Evolutionary conservation across 2,329 filamentous ascomycete genomes (phyloP).

Genomic region (Penicillium paneum): DNA sequence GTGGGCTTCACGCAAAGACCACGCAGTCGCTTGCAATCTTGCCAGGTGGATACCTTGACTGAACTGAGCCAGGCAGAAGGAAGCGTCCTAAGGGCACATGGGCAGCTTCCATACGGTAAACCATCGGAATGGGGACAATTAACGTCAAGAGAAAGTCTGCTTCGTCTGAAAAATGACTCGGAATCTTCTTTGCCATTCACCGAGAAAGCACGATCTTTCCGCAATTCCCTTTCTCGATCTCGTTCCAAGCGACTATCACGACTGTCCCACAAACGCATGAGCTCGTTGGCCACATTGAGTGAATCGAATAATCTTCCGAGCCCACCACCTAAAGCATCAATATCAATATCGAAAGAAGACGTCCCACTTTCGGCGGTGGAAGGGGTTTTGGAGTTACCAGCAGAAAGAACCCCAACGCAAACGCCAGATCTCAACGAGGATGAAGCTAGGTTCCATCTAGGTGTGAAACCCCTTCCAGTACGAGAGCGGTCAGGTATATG

Average conservation of each 20-base stretch:
- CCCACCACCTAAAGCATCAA: conserved; percentile 15
- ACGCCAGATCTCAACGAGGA: conserved; percentile 35
- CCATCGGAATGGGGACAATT: conserved; percentile 37
- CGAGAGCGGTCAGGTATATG: conserved; percentile 21
- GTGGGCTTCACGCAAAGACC: conserved; percentile 23
- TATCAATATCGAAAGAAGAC: conserved; percentile 30
- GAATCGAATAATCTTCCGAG: conserved; percentile 27
- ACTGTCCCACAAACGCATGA: conserved; percentile 27
- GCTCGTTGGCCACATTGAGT: conserved; percentile 33
- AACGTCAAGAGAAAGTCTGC: conserved; percentile 32
- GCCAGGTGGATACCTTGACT: conserved; percentile 30
- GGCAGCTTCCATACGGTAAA: conserved; percentile 34
- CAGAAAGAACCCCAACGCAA: conserved; percentile 38
- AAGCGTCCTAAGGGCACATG: conserved; percentile 30
- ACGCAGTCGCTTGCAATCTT: conserved; percentile 21
- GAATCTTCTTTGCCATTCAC: conserved; percentile 22
- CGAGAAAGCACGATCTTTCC: conserved; percentile 32
- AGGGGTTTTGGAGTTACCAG: conserved; percentile 33
- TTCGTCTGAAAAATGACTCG: conserved; percentile 18
- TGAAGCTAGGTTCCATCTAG: conserved; percentile 19
- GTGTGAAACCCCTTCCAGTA: conserved; percentile 27
- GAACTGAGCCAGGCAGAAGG: conserved; percentile 34
- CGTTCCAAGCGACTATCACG: conserved; percentile 33
- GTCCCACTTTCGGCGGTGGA: conserved; percentile 35
- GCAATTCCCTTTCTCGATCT: conserved; percentile 35